A percentile compares a stretch with the other conserved stretches of the same genome.
phyloP scores from a whole-genome alignment of 352 stramenopile species.

The Globisporangium iwayamae region DNA sequence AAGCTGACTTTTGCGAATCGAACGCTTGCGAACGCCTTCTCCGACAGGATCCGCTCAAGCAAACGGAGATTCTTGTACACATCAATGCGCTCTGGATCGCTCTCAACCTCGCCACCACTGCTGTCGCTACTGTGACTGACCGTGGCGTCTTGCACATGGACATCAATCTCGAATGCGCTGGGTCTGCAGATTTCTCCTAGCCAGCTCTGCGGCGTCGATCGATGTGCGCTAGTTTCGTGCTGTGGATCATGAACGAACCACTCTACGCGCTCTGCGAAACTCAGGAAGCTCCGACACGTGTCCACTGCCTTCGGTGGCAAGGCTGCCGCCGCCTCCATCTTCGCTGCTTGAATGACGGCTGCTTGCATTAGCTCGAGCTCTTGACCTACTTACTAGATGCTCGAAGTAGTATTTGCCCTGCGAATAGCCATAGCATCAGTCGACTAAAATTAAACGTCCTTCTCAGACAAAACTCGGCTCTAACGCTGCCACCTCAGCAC shows the following conservation, averaged over 20 bases:
- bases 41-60: not conserved
- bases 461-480: not conserved
- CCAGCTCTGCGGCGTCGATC: not conserved
- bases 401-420: not conserved
- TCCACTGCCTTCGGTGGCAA: not conserved
- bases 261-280: not conserved
- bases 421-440: not conserved
- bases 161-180: conserved; percentile 6
- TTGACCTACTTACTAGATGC: not conserved
- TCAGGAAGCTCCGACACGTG: conserved; percentile 7
- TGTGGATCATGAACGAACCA: not conserved
- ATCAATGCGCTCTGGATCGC: not conserved
- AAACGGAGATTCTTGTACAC: not conserved
- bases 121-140: not conserved
- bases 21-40: conserved; percentile 1
- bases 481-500: not conserved
- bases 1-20: conserved; percentile 10
- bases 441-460: not conserved
- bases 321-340: not conserved
- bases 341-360: not conserved
- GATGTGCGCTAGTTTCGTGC: not conserved
- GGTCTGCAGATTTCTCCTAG: not conserved
- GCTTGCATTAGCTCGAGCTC: not conserved
- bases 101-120: not conserved
- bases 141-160: not conserved